Evolutionary conservation across 768 basidiomycete genomes (phyloP).

Genomic region (Trichaptum fuscoviolaceum): DNA sequence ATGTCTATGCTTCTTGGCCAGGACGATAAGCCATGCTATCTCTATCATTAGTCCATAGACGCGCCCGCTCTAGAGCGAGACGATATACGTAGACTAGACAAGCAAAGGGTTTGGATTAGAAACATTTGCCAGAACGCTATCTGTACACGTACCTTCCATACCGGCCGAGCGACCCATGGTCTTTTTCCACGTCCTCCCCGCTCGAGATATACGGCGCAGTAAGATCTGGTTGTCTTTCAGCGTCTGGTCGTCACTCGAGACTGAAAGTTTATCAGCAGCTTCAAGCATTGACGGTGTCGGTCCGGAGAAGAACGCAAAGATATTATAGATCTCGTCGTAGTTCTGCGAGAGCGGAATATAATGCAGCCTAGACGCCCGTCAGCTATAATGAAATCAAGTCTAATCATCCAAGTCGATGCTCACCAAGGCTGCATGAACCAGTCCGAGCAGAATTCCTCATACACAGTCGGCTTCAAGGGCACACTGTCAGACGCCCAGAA

Average conservation of each 20-base stretch:
- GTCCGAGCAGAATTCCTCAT: constrained; percentile 84
- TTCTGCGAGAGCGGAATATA: constrained; percentile 86
- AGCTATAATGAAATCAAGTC: background rate
- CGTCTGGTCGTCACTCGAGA: constrained; percentile 23
- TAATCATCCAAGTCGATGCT: constrained; percentile 14
- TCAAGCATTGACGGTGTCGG: constrained; percentile 56
- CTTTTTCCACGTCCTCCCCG: constrained; percentile 89
- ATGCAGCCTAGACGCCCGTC: constrained; percentile 61
- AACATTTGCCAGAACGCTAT: constrained; percentile 1
- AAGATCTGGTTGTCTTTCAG: background rate
- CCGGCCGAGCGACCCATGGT: constrained; percentile 80
- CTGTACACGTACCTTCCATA: constrained; percentile 74
- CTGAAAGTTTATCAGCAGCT: constrained; percentile 40
- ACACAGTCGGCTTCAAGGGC: constrained; percentile 86
- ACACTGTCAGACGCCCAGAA: constrained; percentile 85
- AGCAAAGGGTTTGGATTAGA: too few species aligned
- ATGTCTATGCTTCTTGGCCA: background rate
- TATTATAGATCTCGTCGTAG: constrained; percentile 91
- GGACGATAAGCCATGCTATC: constrained; percentile 48
- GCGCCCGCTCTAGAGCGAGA: constrained; percentile 82
- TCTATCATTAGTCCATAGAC: constrained; percentile 81
- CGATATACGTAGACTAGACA: constrained; percentile 79
- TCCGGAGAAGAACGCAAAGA: constrained; percentile 91
- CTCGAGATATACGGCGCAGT: constrained; percentile 76
- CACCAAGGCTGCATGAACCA: constrained; percentile 94